Conservation (phyloP, 768 basidiomycete genomes). For the Porphyrellus cyaneotinctus region DNA sequence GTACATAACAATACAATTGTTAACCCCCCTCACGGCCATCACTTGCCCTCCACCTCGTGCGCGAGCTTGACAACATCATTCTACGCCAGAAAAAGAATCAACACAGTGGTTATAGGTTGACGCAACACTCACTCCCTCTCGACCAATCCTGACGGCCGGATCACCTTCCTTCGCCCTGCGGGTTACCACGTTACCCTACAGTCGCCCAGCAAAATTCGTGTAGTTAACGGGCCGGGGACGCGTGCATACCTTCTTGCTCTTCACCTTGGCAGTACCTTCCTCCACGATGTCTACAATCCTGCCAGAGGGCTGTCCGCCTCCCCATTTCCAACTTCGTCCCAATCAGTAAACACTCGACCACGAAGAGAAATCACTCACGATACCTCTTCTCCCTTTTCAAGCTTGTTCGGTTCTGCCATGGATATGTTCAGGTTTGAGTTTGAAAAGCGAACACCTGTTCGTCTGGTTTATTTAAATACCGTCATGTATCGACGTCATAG, state of each 20-base stretch:
- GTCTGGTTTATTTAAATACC: not conserved
- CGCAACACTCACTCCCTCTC: constrained; percentile 37
- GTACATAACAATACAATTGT: constrained; percentile 5
- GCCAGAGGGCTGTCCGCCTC: constrained; percentile 30
- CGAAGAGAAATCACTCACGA: constrained; percentile 26
- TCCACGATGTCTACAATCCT: constrained; percentile 39
- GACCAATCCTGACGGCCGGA: constrained; percentile 46
- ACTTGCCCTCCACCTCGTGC: constrained; percentile 39
- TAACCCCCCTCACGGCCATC: not conserved
- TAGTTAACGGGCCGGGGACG: not conserved
- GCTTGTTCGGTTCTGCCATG: constrained; percentile 20
- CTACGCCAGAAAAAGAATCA: constrained; percentile 20
- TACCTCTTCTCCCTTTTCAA: constrained; percentile 33
- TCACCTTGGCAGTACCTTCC: constrained; percentile 41
- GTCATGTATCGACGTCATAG: constrained; percentile 8
- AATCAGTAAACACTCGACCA: not conserved
- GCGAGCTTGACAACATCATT: constrained; percentile 52
- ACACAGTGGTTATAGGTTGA: not conserved
- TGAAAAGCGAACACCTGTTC: not conserved
- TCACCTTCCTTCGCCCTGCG: constrained; percentile 44
- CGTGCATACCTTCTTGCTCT: constrained; percentile 44
- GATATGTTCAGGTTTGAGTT: not conserved
- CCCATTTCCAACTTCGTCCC: constrained; percentile 35
- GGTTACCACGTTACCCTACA: constrained; percentile 40
- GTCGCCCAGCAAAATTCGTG: not conserved